These are phyloP conservation scores for Chaetomium sp. DNA, from an alignment of 2,329 filamentous ascomycete species.

Conservation along the genomic window DNA sequence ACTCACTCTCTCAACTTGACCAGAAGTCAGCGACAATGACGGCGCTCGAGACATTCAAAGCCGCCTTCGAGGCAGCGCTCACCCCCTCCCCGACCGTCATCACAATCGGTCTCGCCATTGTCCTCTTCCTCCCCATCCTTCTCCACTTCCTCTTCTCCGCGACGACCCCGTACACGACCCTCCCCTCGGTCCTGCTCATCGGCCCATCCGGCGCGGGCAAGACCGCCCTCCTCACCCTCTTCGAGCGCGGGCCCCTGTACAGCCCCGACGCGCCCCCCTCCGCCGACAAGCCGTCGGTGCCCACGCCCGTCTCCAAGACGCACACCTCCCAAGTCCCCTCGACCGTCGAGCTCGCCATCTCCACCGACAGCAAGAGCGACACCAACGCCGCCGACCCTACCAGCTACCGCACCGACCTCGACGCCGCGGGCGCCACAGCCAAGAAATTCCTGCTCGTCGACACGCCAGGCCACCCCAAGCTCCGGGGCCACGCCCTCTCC, in stretches of 20 bases:
- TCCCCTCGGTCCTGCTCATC: conserved; percentile 77
- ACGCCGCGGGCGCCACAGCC: conserved; percentile 57
- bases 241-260: conserved; percentile 54
- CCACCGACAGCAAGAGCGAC: conserved; percentile 38
- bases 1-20: background rate
- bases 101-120: conserved; percentile 68
- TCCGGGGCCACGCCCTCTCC: conserved; percentile 69
- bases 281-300: conserved; percentile 31
- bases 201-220: conserved; percentile 86
- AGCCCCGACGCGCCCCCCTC: conserved; percentile 31
- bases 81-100: conserved; percentile 65
- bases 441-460: conserved; percentile 78
- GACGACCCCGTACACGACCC: conserved; percentile 63
- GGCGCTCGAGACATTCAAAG: conserved; percentile 30
- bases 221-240: conserved; percentile 79
- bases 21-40: conserved; percentile 19
- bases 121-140: conserved; percentile 72
- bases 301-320: conserved; percentile 44
- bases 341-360: conserved; percentile 58
- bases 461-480: conserved; percentile 93
- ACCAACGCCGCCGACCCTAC: conserved; percentile 44
- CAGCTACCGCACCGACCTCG: conserved; percentile 57
- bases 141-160: conserved; percentile 76
- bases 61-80: conserved; percentile 56
- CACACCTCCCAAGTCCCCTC: conserved; percentile 57